These are phyloP conservation scores for Coemansia sp. DNA, from an alignment of 192 early-diverging fungal genomes.

Conservation along the genomic window DNA sequence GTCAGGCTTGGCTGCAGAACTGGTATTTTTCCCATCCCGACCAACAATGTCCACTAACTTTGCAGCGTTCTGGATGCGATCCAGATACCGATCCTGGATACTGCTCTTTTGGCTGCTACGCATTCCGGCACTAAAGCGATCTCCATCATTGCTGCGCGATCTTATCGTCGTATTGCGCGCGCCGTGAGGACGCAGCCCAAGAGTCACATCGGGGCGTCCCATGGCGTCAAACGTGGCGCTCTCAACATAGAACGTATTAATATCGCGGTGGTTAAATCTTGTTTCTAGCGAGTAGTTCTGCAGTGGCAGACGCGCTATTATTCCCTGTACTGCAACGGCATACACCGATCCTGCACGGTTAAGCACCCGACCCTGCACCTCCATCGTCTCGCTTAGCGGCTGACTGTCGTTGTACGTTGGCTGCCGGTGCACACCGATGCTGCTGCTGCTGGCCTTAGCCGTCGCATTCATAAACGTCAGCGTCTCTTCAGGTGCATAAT, in stretches of 20 bases:
- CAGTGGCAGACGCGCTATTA: slow-evolving; percentile 56
- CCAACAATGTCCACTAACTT: background rate
- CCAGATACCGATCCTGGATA: slow-evolving; percentile 6
- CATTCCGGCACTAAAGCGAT: slow-evolving; percentile 13
- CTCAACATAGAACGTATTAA: slow-evolving; percentile 64
- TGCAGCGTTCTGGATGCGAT: slow-evolving; percentile 15
- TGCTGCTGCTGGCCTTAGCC: slow-evolving; percentile 17
- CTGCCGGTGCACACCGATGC: slow-evolving; percentile 49
- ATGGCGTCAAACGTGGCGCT: slow-evolving; percentile 53
- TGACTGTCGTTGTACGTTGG: slow-evolving; percentile 59
- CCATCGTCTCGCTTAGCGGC: slow-evolving; percentile 34
- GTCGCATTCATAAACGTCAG: slow-evolving; percentile 48
- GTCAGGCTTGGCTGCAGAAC: background rate
- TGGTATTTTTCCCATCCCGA: background rate
- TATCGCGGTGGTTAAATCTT: slow-evolving; percentile 48
- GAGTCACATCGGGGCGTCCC: slow-evolving; percentile 37
- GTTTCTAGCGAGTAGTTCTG: slow-evolving; percentile 25
- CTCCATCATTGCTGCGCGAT: slow-evolving; percentile 6
- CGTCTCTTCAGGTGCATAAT: slow-evolving; percentile 35
- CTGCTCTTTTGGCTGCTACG: background rate
- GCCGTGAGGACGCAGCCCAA: slow-evolving; percentile 28
- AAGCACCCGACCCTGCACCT: slow-evolving; percentile 66
- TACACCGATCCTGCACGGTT: slow-evolving; percentile 48
- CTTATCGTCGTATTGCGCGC: slow-evolving; percentile 8
- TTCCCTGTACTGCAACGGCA: slow-evolving; percentile 66